Base-by-base conservation (phyloP, 202 grass and related monocot genomes). In the Tripidium arundinaceum region DNA sequence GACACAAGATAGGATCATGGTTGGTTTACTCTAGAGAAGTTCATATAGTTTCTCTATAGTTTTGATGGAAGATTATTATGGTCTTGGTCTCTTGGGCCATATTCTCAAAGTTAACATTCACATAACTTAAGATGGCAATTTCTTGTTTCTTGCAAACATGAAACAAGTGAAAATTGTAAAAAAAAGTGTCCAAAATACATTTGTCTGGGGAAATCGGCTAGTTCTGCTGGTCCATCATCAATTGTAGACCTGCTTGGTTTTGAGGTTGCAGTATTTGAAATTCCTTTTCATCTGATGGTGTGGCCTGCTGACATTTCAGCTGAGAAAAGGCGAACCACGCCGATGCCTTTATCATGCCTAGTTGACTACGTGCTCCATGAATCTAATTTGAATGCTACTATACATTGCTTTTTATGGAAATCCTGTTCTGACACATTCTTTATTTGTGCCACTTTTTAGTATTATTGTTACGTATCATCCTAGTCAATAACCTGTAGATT, bases 211-310 rank as follows among this genome's bases (percentile, higher is more conserved):
- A 75, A 52, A 54, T 54, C 19, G 41, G 42, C 19, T 65, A 62
- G 31, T 75, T 70, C 9, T 26, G 31, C 37, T 83, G 37, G 59
- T 62, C 31, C 29, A 42, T 26, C 38, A 43, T 22, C 22, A 79
- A 68, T 46, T 62, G 15, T n/a, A 10, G 46, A 11, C 12, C 50
- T 66, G 25, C 37, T 79, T 83, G 62, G 65, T 83, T 87, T 76
- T 38, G 18, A 41, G 21, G 9, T 78, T 60, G 9, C 33, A 16
- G 29, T 52, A 73, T 74, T 31, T 69, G 78, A 70, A 55, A 52
- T 27, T 54, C 19, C 4, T 42, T 70, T 59, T 70, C 7, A 10
- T 19, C 6, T 28, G 63, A 69, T 55, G 19, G 34, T 22, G 16
- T 68, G 21, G 14, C 33, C 19, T 42, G 37, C 54, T 38, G 14